A percentile compares a stretch with the other conserved stretches of the same genome.
Evolutionary conservation across 176 grass and related monocot species (phyloP).

Genomic region (Oryza nivara): DNA sequence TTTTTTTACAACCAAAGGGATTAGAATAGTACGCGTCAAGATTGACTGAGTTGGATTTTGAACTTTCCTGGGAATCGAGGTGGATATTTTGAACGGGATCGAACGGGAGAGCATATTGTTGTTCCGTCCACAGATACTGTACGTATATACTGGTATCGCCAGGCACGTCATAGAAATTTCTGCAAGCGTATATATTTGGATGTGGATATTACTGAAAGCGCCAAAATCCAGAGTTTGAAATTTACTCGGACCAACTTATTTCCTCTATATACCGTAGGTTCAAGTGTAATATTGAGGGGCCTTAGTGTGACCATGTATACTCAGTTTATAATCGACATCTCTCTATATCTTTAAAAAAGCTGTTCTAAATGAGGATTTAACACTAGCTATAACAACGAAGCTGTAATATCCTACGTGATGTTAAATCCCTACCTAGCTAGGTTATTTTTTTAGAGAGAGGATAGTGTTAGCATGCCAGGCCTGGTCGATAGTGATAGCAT

Average conservation of each 20-base stretch:
- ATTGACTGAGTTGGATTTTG: background rate
- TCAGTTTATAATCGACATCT: no score
- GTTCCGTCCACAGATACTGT: background rate
- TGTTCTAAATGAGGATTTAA: no score
- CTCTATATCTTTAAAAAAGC: no score
- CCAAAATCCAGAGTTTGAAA: background rate
- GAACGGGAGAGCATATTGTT: background rate
- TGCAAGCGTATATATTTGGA: background rate
- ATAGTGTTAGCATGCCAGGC: no score
- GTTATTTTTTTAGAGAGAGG: no score
- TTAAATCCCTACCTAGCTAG: no score
- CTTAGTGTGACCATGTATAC: no score
- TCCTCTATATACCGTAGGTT: no score
- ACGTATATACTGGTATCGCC: background rate
- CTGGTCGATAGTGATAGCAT: no score
- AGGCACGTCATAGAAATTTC: background rate
- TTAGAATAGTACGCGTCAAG: background rate
- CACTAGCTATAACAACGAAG: no score
- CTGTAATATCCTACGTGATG: no score
- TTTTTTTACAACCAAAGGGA: background rate
- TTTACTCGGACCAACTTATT: background rate
- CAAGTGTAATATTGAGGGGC: no score
- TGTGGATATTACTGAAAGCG: background rate
- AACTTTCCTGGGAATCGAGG: background rate
- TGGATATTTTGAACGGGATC: background rate